Evolutionary conservation across 2,329 filamentous ascomycete species (phyloP), one percentile per base, ranked within the genome.

Genomic region (Neonectria neomacrospora): DNA sequence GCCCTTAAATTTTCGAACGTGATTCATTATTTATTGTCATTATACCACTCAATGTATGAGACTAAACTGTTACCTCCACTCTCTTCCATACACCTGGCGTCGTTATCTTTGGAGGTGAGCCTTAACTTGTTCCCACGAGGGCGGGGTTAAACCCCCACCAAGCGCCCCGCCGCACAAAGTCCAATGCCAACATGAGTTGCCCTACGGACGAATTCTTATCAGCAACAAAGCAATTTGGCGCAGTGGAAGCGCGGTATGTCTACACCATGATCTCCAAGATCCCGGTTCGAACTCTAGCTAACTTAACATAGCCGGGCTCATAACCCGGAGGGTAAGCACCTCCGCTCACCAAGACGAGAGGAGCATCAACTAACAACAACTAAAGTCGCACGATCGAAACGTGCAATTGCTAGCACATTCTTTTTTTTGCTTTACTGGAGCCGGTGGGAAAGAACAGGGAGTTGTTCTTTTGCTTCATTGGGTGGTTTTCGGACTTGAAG

Each of bases 321-420:
- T 69, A 71, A 69, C 68, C 68, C 68, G 68, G 68, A 70, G 69
- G 42, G 42, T 45, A 45, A 23, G 42, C 20, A 14, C 22, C 10
- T 26, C 10, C 42, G 7, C 16, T 20, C 9, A 45, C 12, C 20
- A 20, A 10, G n/a, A 12, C 11, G n/a, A 5, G n/a, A 20, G 37
- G 37, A 41, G n/a, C 37, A 20, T 41, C 37, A 20, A 41, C 37
- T 41, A 41, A 41, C 37, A 20, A n/a, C n/a, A 41, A 41, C 3
- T 18, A 6, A 45, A 37, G 67, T 71, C 63, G 56, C 59, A 56
- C 50, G 63, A 65, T 65, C 63, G 63, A 63, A 65, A 65, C 59
- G 51, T 71, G 67, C 64, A 75, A 73, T 74, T 75, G 73, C 73
- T 75, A 75, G 28, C 54, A 45, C 58, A 44, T 57, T 37, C 34